Evolutionary conservation across 306 rosid genomes (phyloP).

Genomic region (Luffa aegyptiaca): DNA sequence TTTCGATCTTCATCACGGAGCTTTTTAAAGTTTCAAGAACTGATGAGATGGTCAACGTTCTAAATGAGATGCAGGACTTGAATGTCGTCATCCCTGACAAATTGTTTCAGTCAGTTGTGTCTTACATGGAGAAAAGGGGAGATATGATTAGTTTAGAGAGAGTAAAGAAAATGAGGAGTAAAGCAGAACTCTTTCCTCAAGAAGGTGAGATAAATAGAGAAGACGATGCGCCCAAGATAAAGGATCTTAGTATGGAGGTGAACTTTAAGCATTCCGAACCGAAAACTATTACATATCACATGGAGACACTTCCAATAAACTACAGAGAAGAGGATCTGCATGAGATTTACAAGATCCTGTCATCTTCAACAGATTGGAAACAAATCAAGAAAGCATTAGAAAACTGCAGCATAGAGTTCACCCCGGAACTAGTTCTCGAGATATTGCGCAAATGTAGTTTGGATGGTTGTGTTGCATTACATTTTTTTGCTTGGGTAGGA

Average conservation of each 20-base stretch:
- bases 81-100: constrained; percentile 32
- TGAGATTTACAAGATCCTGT: constrained; percentile 37
- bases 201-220: constrained; percentile 16
- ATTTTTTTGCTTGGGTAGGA: constrained; percentile 73
- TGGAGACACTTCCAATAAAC: constrained; percentile 24
- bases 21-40: constrained; percentile 67
- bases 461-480: constrained; percentile 41
- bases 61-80: constrained; percentile 54
- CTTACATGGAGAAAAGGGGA: constrained; percentile 48
- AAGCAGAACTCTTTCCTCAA: constrained; percentile 27
- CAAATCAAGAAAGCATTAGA: constrained; percentile 44
- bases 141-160: constrained; percentile 34
- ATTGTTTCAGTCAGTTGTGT: constrained; percentile 37
- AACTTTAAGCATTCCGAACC: constrained; percentile 20
- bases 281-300: constrained; percentile 10
- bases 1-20: constrained; percentile 58
- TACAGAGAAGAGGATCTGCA: constrained; percentile 38
- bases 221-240: constrained; percentile 15
- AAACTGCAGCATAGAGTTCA: constrained; percentile 38
- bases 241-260: constrained; percentile 16
- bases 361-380: constrained; percentile 45
- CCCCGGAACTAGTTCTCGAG: constrained; percentile 53
- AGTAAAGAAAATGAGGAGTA: constrained; percentile 45
- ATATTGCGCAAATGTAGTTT: constrained; percentile 33
- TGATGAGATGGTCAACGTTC: constrained; percentile 51